These are phyloP conservation scores for Diospyros lotus DNA, from an alignment of 148 eudicot species.

Conservation along the genomic window DNA sequence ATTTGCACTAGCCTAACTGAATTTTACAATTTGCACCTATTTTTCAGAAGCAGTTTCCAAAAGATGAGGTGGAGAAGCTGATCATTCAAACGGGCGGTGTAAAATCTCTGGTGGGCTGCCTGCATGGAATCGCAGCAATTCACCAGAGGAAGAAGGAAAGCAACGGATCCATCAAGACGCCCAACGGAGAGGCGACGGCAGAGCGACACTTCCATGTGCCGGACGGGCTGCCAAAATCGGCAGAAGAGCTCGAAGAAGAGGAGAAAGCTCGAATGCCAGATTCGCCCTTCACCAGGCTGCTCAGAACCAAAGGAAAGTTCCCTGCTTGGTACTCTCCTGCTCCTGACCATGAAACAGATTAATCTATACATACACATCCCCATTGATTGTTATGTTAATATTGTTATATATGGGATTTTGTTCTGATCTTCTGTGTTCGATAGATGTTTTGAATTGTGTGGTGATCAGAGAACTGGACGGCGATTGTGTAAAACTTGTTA, in stretches of 20 bases:
- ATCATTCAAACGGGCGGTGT: slow-evolving; percentile 75
- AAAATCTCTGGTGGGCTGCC: slow-evolving; percentile 59
- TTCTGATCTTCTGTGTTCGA: no score
- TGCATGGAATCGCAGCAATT: slow-evolving; percentile 63
- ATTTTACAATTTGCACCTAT: not conserved
- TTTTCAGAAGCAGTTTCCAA: slow-evolving; percentile 47
- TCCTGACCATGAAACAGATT: slow-evolving; percentile 56
- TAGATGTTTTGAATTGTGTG: no score
- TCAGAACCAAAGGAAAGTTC: slow-evolving; percentile 48
- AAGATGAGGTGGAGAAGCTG: slow-evolving; percentile 66
- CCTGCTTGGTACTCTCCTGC: slow-evolving; percentile 77
- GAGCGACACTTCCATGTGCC: slow-evolving; percentile 45
- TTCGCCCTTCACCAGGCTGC: slow-evolving; percentile 66
- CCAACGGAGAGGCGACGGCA: not conserved
- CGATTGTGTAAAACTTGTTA: no score
- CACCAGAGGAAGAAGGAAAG: slow-evolving; percentile 44
- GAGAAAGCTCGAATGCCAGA: slow-evolving; percentile 68
- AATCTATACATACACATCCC: not conserved
- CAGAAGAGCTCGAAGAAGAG: slow-evolving; percentile 66
- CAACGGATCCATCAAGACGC: not conserved
- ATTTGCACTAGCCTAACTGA: no score
- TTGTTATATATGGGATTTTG: no score
- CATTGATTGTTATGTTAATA: no score
- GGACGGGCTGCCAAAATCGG: slow-evolving; percentile 73
- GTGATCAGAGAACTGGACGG: no score